A percentile compares a stretch with the other conserved stretches of the same genome.
Evolutionary conservation across 345 rosid genomes (phyloP).

Genomic region (Physaria fendleri): DNA sequence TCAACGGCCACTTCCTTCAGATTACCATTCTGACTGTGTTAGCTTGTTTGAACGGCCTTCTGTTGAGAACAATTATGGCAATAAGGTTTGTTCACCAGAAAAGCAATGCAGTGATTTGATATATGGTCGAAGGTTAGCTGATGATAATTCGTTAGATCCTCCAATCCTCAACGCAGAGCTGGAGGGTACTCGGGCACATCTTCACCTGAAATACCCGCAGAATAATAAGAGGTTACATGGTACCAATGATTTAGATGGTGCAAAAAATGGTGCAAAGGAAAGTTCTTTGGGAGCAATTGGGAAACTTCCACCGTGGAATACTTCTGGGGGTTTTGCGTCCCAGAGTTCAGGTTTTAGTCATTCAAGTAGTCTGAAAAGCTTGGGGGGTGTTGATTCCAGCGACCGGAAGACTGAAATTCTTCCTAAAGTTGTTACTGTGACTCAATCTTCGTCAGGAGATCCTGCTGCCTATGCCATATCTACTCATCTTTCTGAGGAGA

Average conservation of each 20-base stretch:
- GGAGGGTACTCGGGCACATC: conserved; percentile 22
- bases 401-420: conserved; percentile 51
- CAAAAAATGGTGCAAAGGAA: conserved; percentile 47
- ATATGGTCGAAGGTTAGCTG: conserved; percentile 17
- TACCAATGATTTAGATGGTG: conserved; percentile 39
- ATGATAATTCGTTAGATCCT: conserved; percentile 20
- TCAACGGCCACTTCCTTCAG: conserved; percentile 21
- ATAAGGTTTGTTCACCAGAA: conserved; percentile 23
- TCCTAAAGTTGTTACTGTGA: conserved; percentile 37
- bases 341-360: conserved; percentile 80
- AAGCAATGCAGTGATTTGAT: conserved; percentile 26
- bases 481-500: conserved; percentile 47
- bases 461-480: conserved; percentile 51
- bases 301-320: conserved; percentile 70
- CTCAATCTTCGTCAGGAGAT: conserved; percentile 61
- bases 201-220: conserved; percentile 44
- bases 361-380: conserved; percentile 79
- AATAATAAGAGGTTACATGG: conserved; percentile 39
- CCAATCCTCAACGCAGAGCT: conserved; percentile 16
- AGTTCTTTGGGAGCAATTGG: conserved; percentile 41
- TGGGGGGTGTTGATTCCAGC: conserved; percentile 56
- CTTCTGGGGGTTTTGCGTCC: conserved; percentile 73
- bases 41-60: conserved; percentile 26
- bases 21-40: conserved; percentile 22
- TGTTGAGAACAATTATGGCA: conserved; percentile 16